Evolutionary conservation across 1,284 basidiomycete species (phyloP), one percentile per base, ranked within the genome.

Genomic region (Sanghuangporus sanghuang): DNA sequence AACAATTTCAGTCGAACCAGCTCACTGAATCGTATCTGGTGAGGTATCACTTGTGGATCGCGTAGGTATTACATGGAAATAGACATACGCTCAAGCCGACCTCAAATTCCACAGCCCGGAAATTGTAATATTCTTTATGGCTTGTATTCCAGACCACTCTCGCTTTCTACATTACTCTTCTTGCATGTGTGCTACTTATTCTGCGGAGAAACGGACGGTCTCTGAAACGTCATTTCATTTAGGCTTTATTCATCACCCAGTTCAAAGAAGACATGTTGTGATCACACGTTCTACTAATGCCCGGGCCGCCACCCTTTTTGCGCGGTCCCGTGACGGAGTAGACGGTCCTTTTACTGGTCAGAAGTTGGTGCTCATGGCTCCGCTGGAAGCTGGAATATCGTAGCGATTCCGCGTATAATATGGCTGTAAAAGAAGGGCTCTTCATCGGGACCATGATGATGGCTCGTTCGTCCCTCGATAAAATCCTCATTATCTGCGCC

Each of bases 271-370:
- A 38, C 39, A 14, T 44, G 6, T 49, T 32, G 6, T 35, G 44
- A 48, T 59, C 57, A 59, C 44, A 35, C 35, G 57, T 36, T 21
- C 16, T 32, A 14, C 32, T 23, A 18, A 36, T 2, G 23, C 16
- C 46, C 57, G 57, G 57, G 7, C 57, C 57, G 57, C 35, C 46
- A 14, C 7, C 42, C 16, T 7, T 16, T 49, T 48, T 54, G 16
- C 57, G 44, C 44, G 57, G 35, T 59, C 57, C 44, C 57, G 44
- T 59, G 57, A 59, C 44, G 44, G 46, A 35, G 2, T 36, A 16
- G 14, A 44, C 56, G 39, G 18, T 21, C 21, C 18, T 5, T 38
- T 49, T 11, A 36, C 21, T 23, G 57, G 32, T 59, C 44, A 38
- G 36, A 36, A 32, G 27, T 32, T 32, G 3, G 27, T 32, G 27